Conservation (phyloP, 345 rosid genomes). For the Eucalyptus decipiens region DNA sequence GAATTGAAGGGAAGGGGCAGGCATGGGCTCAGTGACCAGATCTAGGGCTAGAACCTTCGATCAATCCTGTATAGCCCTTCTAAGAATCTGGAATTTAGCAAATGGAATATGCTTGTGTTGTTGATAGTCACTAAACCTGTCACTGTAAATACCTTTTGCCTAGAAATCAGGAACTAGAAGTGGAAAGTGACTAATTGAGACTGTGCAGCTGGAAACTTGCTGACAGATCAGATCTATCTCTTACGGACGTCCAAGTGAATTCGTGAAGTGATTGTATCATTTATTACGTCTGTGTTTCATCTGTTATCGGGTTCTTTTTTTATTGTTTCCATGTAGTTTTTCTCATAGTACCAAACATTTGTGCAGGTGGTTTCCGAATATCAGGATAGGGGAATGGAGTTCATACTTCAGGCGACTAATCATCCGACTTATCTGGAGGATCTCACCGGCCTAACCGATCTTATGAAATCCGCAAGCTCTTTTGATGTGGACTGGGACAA, state of each 20-base stretch:
- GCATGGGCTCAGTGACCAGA: neutral
- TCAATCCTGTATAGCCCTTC: neutral
- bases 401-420: constrained; percentile 76
- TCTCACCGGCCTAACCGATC: constrained; percentile 81
- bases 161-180: neutral
- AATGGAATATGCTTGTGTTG: neutral
- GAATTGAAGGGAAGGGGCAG: neutral
- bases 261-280: neutral
- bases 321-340: neutral
- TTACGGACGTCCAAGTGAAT: neutral
- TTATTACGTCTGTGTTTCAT: neutral
- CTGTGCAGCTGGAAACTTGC: neutral
- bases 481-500: constrained; percentile 69
- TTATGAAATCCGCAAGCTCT: constrained; percentile 59
- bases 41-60: neutral
- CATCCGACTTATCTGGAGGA: constrained; percentile 94
- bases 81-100: neutral
- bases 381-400: constrained; percentile 48
- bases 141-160: neutral
- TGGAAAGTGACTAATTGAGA: neutral
- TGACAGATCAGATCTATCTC: neutral
- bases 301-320: neutral
- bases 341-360: neutral
- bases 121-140: neutral
- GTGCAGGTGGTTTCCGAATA: constrained; percentile 74